These are phyloP conservation scores for Fusarium heterosporum DNA, from an alignment of 2,329 filamentous ascomycete species.

Conservation along the genomic window DNA sequence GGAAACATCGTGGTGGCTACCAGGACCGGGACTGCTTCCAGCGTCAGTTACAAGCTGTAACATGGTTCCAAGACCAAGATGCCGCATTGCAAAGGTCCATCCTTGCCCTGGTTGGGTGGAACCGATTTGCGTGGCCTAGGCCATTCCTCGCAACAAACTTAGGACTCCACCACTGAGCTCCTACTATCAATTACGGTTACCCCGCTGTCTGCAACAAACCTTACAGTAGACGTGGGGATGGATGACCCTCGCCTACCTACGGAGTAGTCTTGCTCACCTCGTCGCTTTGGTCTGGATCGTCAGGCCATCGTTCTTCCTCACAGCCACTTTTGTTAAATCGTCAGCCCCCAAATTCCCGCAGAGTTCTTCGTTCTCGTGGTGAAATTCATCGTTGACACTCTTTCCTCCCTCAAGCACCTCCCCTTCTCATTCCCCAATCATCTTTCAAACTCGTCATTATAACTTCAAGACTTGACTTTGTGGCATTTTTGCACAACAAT, in stretches of 20 bases:
- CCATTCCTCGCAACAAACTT: conserved; percentile 33
- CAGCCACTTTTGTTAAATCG: conserved; percentile 39
- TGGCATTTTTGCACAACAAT: conserved; percentile 48
- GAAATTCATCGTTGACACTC: conserved; percentile 29
- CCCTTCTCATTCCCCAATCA: conserved; percentile 9
- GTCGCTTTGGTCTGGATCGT: conserved; percentile 44
- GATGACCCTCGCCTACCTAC: conserved; percentile 32
- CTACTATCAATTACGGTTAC: conserved; percentile 38
- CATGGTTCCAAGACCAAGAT: not conserved
- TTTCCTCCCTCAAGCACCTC: conserved; percentile 6
- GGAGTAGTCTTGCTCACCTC: conserved; percentile 13
- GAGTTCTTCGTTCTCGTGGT: conserved; percentile 18
- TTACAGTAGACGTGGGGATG: conserved; percentile 42
- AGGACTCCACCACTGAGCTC: conserved; percentile 42
- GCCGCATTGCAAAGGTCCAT: conserved; percentile 1
- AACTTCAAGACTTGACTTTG: conserved; percentile 17
- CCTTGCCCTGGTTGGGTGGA: conserved; percentile 23
- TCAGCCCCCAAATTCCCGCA: conserved; percentile 47
- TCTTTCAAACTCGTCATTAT: conserved; percentile 9
- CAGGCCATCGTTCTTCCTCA: conserved; percentile 45
- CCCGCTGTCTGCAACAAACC: conserved; percentile 46
- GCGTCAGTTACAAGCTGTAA: not conserved
- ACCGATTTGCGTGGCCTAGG: conserved; percentile 27
- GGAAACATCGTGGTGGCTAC: not conserved
- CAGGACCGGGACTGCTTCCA: not conserved